Percentiles rank a stretch among this genome's conserved stretches.
Evolutionary conservation across 345 rosid genomes (phyloP).

Genomic region (Zanthoxylum bungeanum): DNA sequence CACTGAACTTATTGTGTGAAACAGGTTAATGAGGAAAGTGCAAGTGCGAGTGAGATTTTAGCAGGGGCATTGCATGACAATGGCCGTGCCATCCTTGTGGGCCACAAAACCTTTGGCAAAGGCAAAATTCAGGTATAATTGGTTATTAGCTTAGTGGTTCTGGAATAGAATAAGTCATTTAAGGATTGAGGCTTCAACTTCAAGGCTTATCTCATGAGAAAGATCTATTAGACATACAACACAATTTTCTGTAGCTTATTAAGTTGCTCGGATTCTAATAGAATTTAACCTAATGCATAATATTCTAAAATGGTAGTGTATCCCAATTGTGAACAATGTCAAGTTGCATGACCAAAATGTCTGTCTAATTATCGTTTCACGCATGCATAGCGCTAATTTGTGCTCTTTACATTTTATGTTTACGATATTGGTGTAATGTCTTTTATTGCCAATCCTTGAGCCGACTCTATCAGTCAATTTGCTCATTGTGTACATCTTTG

Average conservation of each 20-base stretch:
- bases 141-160: background rate
- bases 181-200: no score
- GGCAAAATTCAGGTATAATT: conserved; percentile 79
- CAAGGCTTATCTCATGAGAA: background rate
- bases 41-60: conserved; percentile 93
- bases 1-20: background rate
- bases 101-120: conserved; percentile 81
- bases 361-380: background rate
- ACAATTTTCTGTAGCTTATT: background rate
- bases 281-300: background rate
- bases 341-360: background rate
- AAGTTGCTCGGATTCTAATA: background rate
- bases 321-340: background rate
- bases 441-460: background rate
- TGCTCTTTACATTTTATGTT: background rate
- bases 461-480: background rate
- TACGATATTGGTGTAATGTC: background rate
- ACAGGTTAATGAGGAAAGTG: conserved; percentile 92
- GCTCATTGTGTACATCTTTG: background rate
- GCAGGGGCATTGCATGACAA: conserved; percentile 90
- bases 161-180: no score
- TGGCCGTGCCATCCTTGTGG: conserved; percentile 91
- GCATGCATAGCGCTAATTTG: background rate
- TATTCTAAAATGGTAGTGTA: background rate
- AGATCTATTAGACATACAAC: no score